Evolutionary conservation across 306 rosid genomes (phyloP), one percentile per base, ranked within the genome.

Genomic region (Sindora glabra): DNA sequence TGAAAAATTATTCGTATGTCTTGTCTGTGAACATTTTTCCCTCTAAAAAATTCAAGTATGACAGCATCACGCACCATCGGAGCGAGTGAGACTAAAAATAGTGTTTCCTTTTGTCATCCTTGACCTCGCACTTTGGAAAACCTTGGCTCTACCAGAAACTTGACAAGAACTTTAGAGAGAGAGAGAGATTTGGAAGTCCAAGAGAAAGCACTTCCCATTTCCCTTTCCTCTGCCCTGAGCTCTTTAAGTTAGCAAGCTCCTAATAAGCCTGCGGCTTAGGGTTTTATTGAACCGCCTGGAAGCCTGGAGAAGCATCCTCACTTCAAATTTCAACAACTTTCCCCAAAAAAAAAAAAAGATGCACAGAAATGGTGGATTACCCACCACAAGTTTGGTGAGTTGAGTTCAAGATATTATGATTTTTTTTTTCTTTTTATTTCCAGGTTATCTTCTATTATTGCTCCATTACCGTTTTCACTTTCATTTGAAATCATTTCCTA

Each of bases 381-480:
- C 64, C 73, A 25, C 29, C 55, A 73, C 73, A 14, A 51, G 59
- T 60, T 80, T 30, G 87, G 85, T 90, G 56, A 79, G 88, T 67
- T 59, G 8, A 38, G 11, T 57, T 73, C 62, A 46, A 41, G 47
- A 32, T 30, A 48, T 21, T 59, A 3, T 64, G 19, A 17, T 24
- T 11, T 32, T 30, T 33, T 18, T 4, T 15, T 36, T 55, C 21
- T 60, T 44, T 53, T n/a, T n/a, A n/a, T n/a, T n/a, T n/a, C n/a
- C 40, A 34, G 54, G 42, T 58, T 41, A 45, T 44, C 56, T 51
- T 36, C 29, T 45, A 51, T 48, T 30, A 30, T 51, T 59, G 32
- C 56, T 64, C 52, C 10, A 19, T 68, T 59, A 48, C 15, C 40
- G 34, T 17, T 13, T 26, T 56, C n/a, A 44, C 70, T 64, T 44